Percentiles rank a stretch among this genome's conserved stretches.
Evolutionary conservation across 371 early-diverging fungal species (phyloP).

Genomic region (Mucor irregularis): DNA sequence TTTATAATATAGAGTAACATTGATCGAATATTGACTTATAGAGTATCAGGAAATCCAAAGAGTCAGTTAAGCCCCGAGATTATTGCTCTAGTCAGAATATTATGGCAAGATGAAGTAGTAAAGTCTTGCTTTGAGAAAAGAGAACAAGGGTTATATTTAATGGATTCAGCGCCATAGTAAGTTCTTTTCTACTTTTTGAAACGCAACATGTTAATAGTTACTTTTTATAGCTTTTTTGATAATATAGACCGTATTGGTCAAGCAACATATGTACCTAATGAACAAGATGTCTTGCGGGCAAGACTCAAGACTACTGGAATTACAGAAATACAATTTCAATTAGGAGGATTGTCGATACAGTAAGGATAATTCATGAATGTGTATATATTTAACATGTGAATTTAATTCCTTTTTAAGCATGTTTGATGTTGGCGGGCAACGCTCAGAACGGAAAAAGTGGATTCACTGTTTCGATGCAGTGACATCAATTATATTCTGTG

Average conservation of each 20-base stretch:
- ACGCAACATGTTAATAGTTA: not conserved
- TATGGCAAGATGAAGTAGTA: slow-evolving; percentile 74
- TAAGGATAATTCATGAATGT: slow-evolving; percentile 27
- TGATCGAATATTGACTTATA: slow-evolving; percentile 17
- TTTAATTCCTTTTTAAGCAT: slow-evolving; percentile 43
- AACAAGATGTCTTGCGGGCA: slow-evolving; percentile 79
- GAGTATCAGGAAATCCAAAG: slow-evolving; percentile 29
- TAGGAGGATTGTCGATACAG: slow-evolving; percentile 67
- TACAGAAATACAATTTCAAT: slow-evolving; percentile 72
- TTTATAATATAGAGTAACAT: slow-evolving; percentile 5
- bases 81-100: slow-evolving; percentile 60
- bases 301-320: slow-evolving; percentile 89
- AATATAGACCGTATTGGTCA: slow-evolving; percentile 59
- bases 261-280: slow-evolving; percentile 58
- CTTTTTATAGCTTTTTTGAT: slow-evolving; percentile 53
- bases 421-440: slow-evolving; percentile 79
- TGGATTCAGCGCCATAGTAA: slow-evolving; percentile 76
- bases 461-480: slow-evolving; percentile 88
- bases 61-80: slow-evolving; percentile 47
- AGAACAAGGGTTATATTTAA: slow-evolving; percentile 70
- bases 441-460: slow-evolving; percentile 92
- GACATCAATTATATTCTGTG: slow-evolving; percentile 70
- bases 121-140: slow-evolving; percentile 55
- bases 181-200: not conserved
- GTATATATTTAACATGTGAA: slow-evolving; percentile 1